Evolutionary conservation across 2,329 filamentous ascomycete species (phyloP), one percentile per base, ranked within the genome.

Genomic region (Sporothrix luriei): DNA sequence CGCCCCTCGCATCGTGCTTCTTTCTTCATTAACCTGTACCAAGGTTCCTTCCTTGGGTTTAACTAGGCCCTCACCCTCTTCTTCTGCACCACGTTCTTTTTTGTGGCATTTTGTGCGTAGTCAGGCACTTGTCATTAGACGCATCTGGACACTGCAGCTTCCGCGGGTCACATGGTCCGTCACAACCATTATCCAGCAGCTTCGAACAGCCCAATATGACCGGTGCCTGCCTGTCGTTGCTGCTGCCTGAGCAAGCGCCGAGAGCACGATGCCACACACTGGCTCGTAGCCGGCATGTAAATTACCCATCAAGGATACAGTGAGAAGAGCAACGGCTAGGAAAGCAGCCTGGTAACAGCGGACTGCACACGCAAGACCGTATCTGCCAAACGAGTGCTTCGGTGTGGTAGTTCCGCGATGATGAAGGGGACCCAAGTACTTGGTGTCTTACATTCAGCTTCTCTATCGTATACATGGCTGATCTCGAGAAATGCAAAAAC

Each of bases 131-230:
- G 24, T 43, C 24, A 49, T 33, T 24, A 64, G 43, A 64, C 49
- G 46, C 46, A 49, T 29, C 61, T 64, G 21, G 26, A 49, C 61
- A 49, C 46, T 64, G 43, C 57, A 62, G 24, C 43, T 33, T 48
- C 46, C 14, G 14, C 10, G 13, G 43, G 10, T 33, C 61, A 64
- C 61, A 49, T 48, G 61, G 61, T 4, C 5, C 9, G 38, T 10
- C 13, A 46, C 6, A 14, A 46, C 1, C 40, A 13, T 2, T 6
- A 10, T 26, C 16, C 9, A 24, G 24, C 38, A n/a, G 57, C 1
- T 13, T 16, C n/a, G 19, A 3, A 43, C 9, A 43, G 11, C 43
- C 14, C 43, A 21, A 38, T 19, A 24, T 40, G 38, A 2, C 26
- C 38, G 38, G 10, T 62, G 57, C 57, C 57, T 62, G 13, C 26